Conservation (phyloP, 2,329 filamentous ascomycete genomes). For the Lasiodiplodia sp. region DNA sequence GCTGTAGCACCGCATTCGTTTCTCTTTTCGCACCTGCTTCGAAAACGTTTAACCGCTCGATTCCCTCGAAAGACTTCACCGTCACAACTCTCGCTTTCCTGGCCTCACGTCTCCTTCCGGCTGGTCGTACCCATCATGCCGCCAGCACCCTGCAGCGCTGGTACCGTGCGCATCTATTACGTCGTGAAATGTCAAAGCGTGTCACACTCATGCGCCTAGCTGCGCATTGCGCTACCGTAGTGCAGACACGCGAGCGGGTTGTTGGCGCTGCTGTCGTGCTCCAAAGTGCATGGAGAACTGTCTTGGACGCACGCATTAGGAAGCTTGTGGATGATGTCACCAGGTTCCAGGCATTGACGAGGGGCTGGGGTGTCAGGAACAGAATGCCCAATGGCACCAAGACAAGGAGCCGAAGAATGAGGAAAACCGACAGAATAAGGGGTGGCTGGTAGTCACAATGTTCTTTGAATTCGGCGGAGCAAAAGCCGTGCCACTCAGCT, state of each 20-base stretch:
- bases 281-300: conserved; percentile 53
- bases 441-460: conserved; percentile 39
- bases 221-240: conserved; percentile 56
- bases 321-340: conserved; percentile 48
- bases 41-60: conserved; percentile 41
- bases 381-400: conserved; percentile 34
- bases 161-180: conserved; percentile 53
- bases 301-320: conserved; percentile 46
- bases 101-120: conserved; percentile 63
- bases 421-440: conserved; percentile 44
- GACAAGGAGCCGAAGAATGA: conserved; percentile 39
- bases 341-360: conserved; percentile 52
- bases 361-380: conserved; percentile 50
- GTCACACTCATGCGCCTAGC: conserved; percentile 53
- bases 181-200: conserved; percentile 42
- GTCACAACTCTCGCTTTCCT: conserved; percentile 66
- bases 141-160: conserved; percentile 61
- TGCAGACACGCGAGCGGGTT: conserved; percentile 52
- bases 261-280: conserved; percentile 51
- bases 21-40: conserved; percentile 49
- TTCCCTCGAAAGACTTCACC: conserved; percentile 63
- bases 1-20: conserved; percentile 55
- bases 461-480: background rate
- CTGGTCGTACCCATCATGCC: conserved; percentile 58
- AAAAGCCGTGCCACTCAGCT: no score